Percentiles rank a stretch among this genome's conserved stretches.
Evolutionary conservation across 2,329 filamentous ascomycete genomes (phyloP).

Genomic region (Ceratocystis cacaofunesta): DNA sequence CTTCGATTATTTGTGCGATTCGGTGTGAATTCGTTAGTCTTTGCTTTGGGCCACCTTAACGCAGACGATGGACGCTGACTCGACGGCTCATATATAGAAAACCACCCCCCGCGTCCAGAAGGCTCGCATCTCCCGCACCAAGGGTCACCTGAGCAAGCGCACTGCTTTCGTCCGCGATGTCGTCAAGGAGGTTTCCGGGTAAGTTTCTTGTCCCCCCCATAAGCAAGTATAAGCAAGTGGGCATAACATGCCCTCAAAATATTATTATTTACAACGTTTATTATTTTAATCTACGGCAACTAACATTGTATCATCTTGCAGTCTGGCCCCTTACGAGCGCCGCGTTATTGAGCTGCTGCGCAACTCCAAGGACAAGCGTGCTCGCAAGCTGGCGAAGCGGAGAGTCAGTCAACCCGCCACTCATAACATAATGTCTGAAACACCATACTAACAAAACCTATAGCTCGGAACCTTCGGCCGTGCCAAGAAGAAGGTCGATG

Average conservation of each 20-base stretch:
- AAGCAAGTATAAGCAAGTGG: not conserved
- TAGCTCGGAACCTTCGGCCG: constrained; percentile 96
- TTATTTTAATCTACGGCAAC: not conserved
- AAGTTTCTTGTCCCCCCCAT: constrained; percentile 28
- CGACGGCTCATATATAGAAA: constrained; percentile 47
- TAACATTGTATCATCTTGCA: constrained; percentile 22
- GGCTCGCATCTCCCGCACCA: constrained; percentile 68
- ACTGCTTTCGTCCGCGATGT: constrained; percentile 94
- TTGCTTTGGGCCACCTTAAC: constrained; percentile 19
- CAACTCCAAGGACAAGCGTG: constrained; percentile 99
- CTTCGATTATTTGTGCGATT: not conserved
- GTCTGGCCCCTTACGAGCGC: constrained; percentile 90
- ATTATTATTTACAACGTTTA: not conserved
- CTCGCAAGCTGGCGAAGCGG: constrained; percentile 98
- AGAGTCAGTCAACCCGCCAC: constrained; percentile 46
- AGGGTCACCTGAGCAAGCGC: constrained; percentile 92
- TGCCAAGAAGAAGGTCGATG: constrained; percentile 99
- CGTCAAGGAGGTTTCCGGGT: constrained; percentile 96
- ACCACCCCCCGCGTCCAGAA: constrained; percentile 66
- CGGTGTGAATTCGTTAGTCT: constrained; percentile 12
- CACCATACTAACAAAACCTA: constrained; percentile 20
- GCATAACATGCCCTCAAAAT: not conserved
- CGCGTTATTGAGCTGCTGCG: constrained; percentile 97
- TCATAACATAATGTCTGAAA: not conserved
- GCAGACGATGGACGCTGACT: constrained; percentile 52